A percentile compares a stretch with the other conserved stretches of the same genome.
These are phyloP conservation scores for Starmera stellimalicola DNA, from an alignment of 1,139 yeast genomes.

Conservation along the genomic window DNA sequence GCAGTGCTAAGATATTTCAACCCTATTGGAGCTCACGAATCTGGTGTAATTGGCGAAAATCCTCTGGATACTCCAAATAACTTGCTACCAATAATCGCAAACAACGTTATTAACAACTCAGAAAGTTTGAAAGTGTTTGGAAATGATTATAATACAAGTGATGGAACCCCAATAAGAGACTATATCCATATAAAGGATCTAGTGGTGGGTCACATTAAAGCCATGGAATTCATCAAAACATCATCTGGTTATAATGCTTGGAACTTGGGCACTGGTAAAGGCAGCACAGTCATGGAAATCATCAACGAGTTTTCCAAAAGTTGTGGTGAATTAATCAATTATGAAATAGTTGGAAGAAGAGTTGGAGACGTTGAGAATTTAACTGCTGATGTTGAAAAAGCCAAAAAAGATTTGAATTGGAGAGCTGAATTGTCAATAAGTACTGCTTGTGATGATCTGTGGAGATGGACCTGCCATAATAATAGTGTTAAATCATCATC, in stretches of 20 bases:
- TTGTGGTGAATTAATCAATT: conserved; percentile 59
- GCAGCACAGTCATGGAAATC: conserved; percentile 70
- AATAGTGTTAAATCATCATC: too few relatives aligned
- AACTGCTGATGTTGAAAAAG: conserved; percentile 64
- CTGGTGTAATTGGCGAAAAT: conserved; percentile 73
- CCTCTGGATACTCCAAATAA: conserved; percentile 75
- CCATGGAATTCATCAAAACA: conserved; percentile 47
- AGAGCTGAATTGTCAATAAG: conserved; percentile 45
- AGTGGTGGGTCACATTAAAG: conserved; percentile 74
- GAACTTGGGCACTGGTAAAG: conserved; percentile 79
- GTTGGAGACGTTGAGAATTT: conserved; percentile 74
- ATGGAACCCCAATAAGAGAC: conserved; percentile 79
- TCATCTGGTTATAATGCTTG: conserved; percentile 51
- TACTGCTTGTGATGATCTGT: conserved; percentile 62
- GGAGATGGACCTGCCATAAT: conserved; percentile 52
- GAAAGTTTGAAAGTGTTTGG: conserved; percentile 49
- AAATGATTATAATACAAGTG: conserved; percentile 56
- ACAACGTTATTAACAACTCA: conserved; percentile 60
- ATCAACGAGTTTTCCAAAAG: conserved; percentile 58
- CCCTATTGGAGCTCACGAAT: conserved; percentile 82
- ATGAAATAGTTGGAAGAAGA: conserved; percentile 56
- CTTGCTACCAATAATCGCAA: conserved; percentile 48
- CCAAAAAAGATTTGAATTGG: conserved; percentile 62
- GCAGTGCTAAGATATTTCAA: conserved; percentile 72
- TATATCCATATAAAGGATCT: conserved; percentile 77